Percentiles rank a stretch among this genome's conserved stretches.
Evolutionary conservation across 352 stramenopile species (phyloP).

Genomic region (Globisporangium nagaii): DNA sequence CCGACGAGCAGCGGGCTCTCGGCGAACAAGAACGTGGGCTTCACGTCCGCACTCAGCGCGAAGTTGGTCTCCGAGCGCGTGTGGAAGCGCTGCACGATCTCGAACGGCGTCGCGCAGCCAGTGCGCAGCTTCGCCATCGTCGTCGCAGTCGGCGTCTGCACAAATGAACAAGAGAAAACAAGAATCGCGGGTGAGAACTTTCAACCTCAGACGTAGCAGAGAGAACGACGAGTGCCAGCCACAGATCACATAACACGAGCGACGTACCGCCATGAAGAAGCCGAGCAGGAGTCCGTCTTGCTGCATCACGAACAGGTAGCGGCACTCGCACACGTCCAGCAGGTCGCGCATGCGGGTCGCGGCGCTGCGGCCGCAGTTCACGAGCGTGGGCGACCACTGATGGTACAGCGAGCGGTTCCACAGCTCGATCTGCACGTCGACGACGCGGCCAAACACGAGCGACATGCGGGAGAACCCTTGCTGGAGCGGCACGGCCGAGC

Average conservation of each 20-base stretch:
- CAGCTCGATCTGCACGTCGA: constrained; percentile 52
- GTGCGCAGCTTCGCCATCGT: constrained; percentile 46
- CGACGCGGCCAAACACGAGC: constrained; percentile 47
- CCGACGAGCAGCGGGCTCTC: constrained; percentile 62
- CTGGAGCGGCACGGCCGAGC: constrained; percentile 4
- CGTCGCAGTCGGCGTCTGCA: constrained; percentile 35
- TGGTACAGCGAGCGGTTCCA: constrained; percentile 67
- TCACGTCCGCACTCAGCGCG: constrained; percentile 7
- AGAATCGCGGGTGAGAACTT: not conserved
- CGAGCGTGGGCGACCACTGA: constrained; percentile 24
- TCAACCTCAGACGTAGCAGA: not conserved
- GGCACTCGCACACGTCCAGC: constrained; percentile 37
- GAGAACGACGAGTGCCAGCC: not conserved
- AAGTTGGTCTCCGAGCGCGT: constrained; percentile 18
- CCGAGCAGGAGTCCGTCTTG: constrained; percentile 52
- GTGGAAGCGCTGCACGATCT: constrained; percentile 49
- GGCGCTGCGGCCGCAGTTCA: not conserved
- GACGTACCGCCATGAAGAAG: constrained; percentile 38
- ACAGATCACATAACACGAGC: not conserved
- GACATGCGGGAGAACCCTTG: constrained; percentile 33
- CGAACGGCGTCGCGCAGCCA: constrained; percentile 33
- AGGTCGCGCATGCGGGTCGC: constrained; percentile 17
- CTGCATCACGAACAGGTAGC: constrained; percentile 68
- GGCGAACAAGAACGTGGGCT: constrained; percentile 54
- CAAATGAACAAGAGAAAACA: not conserved